These are phyloP conservation scores for Vigna reflexopilosa DNA, from an alignment of 306 rosid genomes.

Conservation along the genomic window DNA sequence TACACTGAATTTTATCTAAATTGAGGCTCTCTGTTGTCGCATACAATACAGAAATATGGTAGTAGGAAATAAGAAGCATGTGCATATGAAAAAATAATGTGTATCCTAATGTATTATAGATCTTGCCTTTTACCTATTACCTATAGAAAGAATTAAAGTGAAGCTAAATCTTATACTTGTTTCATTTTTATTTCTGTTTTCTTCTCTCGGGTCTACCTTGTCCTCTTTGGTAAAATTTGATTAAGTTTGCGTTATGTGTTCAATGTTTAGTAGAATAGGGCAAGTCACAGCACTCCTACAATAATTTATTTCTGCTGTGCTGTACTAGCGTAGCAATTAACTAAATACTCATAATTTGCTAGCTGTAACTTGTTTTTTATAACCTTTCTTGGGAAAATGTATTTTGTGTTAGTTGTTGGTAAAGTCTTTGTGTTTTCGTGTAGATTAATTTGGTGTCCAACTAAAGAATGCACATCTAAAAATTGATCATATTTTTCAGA, in stretches of 20 bases:
- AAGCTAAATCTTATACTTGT: not conserved
- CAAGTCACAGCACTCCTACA: not conserved
- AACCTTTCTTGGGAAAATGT: not conserved
- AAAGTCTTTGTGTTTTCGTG: too few species aligned
- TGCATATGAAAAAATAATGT: not conserved
- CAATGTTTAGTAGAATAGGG: not conserved
- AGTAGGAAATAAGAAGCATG: not conserved
- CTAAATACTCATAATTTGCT: not conserved
- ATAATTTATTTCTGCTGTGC: constrained; percentile 16
- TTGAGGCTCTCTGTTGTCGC: not conserved
- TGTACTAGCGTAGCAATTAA: not conserved
- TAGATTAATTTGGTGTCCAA: too few species aligned
- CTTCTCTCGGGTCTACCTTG: not conserved
- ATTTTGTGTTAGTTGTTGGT: too few species aligned
- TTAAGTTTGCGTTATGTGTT: not conserved
- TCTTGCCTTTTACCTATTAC: not conserved
- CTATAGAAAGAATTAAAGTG: not conserved
- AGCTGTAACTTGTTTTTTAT: not conserved
- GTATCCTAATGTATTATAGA: not conserved
- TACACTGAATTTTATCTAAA: not conserved
- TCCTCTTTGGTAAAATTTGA: constrained; percentile 11
- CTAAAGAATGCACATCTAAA: too few species aligned
- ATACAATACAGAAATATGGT: not conserved
- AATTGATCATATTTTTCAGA: too few species aligned
- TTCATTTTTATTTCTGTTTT: not conserved